Evolutionary conservation across 139 green algal genomes (phyloP), one percentile per base, ranked within the genome.

Genomic region (Pedinophyceae sp.): DNA sequence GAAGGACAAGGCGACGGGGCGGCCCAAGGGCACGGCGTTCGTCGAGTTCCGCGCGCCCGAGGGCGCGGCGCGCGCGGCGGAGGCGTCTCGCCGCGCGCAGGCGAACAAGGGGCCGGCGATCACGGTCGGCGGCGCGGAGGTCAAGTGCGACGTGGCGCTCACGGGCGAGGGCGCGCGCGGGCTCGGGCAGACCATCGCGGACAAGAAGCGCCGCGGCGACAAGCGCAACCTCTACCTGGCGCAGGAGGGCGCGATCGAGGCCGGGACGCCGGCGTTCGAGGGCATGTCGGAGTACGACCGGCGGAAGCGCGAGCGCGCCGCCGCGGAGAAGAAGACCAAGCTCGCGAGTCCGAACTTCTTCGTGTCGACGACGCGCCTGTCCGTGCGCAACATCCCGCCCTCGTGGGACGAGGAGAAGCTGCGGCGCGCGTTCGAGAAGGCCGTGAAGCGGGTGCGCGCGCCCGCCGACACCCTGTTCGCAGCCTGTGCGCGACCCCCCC

Each of bases 321-420:
- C 68, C 10, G 67, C 70, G 50, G 82, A 94, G 60, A 82, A 78
- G 68, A 70, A 73, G 57, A 50, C 52, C 24, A 96, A 96, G 68
- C 69, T 97, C 40, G 56, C 59, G n/a, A 92, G 74, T 34, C 89
- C 89, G 52, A 95, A 95, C 78, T 95, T 96, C 53, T 65, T 75
- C 27, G 70, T 96, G 23, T 89, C 75, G 15, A 50, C 55, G 43
- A 94, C 82, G 1, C 75, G 88, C 13, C 69, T 96, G 24, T 70
- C 57, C 17, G 60, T 94, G 27, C 77, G 83, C 55, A 95, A 95
- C 74, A 57, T 96, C 7, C 87, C 88, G 0, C 28, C 48, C 48
- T 55, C 61, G 2, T 70, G 81, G 55, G 65, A 67, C 23, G 79
- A 94, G 59, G 68, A 68, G 16, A 26, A 64, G 26, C 58, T 92